Percentiles rank a stretch among this genome's conserved stretches.
phyloP scores from a whole-genome alignment of 129 eudicot genomes.

The Kitagawia praeruptora region DNA sequence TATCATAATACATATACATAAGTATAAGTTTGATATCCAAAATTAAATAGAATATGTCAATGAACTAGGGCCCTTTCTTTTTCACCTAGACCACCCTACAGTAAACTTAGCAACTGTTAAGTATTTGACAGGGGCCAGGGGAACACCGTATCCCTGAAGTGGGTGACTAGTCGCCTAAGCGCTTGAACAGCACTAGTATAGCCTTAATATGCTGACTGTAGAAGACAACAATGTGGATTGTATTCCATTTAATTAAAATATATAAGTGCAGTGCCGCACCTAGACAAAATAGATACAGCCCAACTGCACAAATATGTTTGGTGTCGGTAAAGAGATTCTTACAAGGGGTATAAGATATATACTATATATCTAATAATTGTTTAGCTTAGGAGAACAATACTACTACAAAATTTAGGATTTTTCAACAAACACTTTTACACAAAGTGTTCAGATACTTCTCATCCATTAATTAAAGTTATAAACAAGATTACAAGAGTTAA shows the following conservation, averaged over 20 bases:
- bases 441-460: not conserved
- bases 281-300: not conserved
- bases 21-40: not conserved
- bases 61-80: not conserved
- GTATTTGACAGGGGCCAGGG: not conserved
- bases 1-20: not conserved
- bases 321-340: not conserved
- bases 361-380: not conserved
- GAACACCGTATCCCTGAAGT: not conserved
- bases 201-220: not conserved
- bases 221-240: not conserved
- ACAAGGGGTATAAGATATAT: not conserved
- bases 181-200: not conserved
- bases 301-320: not conserved
- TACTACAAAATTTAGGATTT: not conserved
- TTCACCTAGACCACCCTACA: not conserved
- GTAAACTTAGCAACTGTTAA: not conserved
- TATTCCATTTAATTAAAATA: not conserved
- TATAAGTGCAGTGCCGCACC: not conserved
- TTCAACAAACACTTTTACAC: not conserved
- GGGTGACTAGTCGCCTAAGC: not conserved
- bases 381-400: not conserved
- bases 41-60: no score
- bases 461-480: not conserved
- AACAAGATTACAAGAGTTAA: not conserved